Base-by-base conservation (phyloP, 2,329 filamentous ascomycete species). In the Trichoderma atroviride region DNA sequence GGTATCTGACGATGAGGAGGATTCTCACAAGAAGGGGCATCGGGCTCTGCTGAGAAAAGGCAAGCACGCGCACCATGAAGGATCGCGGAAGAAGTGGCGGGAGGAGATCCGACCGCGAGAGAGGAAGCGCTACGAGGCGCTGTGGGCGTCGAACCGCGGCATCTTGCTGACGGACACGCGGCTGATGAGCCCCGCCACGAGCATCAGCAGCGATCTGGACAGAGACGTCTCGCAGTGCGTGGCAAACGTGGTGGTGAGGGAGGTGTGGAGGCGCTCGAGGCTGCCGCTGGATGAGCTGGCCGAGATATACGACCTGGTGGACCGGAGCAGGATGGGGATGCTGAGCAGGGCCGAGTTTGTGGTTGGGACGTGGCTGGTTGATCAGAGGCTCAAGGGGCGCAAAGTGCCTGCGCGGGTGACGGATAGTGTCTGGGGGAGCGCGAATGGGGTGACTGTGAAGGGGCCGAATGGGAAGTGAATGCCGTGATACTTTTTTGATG, bases 71-170 rank as follows among this genome's bases (percentile, higher is more conserved):
- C 92, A 96, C 75, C 89, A 92, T 74, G 92, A 95, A 76, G 92
- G 91, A 0, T 86, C 91, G 4, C 86, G 92, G 22, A 90, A 88
- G 75, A 87, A 91, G 7, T 96, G 92, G 92, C 87, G 91, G 53
- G 92, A 94, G 73, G 85, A 88, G 71, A 87, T 96, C 53, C 92
- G 90, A 0, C 85, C 88, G 59, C 83, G 88, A 5, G 92, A 96
- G 76, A 84, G 91, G n/a, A 92, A 91, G 75, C 86, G 92, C 1
- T 96, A 96, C 78, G 92, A 95, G 78, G 92, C 91, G 2, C 87
- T 96, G 1, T 96, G 92, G 92, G 92, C 92, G 1, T 92, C 91
- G 53, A 96, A 96, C 74, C 88, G 89, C 60, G 92, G 92, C 0
- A 70, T 88, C 0, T 79, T 87, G 10, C 76, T 86, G 2, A 74